Base-by-base conservation (phyloP, 768 basidiomycete genomes). In the Pulveroboletus ravenelii region DNA sequence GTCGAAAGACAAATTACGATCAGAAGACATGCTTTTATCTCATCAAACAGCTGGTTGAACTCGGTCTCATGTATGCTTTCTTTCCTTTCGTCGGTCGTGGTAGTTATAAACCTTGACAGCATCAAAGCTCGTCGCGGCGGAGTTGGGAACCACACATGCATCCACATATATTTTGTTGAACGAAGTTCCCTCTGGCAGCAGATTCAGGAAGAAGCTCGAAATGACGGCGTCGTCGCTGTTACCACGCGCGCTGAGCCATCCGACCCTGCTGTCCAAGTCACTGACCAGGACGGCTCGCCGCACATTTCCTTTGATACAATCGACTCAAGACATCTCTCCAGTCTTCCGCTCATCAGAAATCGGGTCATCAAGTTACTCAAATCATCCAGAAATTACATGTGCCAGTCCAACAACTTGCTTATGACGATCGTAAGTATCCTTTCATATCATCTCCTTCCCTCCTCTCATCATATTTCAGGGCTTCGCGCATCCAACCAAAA, bases 21-120 rank as follows among this genome's bases (percentile, higher is more conserved):
- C 89, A 89, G 63, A 93, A 93, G 68, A 87, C 88, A 2, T 89
- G 89, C 55, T 90, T 89, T 64, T 93, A 94, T 68, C 79, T 92
- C 51, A 80, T 91, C 50, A 80, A 82, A 56, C 83, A 89, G 57
- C 72, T 94, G 15, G 74, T 84, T 3, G 82, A 85, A 45, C 72
- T 94, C 47, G 82, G 79, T 60, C 73, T 89, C 36, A 79, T 93
- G 87, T 88, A 74, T 47, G 84, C 57, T 15, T 27, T 35, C 41
- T 23, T 46, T 50, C 40, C 12, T 36, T 32, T 31, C 0, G 14
- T 31, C n/a, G 12, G n/a, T 44, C 54, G 1, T 47, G 40, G 37
- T 17, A 29, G 34, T 58, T 14, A 56, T 27, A 2, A 3, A 14
- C 34, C 47, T 52, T 39, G 47, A 6, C 49, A 90, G 84, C 42